phyloP scores from a whole-genome alignment of 257 asterid genomes.

The Lycium barbarum region DNA sequence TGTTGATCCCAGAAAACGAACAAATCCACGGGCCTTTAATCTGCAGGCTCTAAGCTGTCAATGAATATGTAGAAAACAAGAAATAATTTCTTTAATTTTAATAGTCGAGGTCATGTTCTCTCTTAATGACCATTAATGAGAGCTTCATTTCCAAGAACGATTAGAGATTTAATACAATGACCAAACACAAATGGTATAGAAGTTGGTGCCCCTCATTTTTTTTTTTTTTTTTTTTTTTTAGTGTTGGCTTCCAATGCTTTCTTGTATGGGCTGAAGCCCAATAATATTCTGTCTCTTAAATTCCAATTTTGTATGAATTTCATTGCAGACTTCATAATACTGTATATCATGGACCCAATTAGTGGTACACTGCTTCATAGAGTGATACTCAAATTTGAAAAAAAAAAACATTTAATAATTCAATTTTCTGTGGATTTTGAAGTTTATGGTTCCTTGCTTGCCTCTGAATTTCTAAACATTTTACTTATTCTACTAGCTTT shows the following conservation, averaged over 20 bases:
- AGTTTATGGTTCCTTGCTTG: no score
- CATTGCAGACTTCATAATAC: background rate
- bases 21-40: slow-evolving; percentile 12
- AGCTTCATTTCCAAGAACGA: slow-evolving; percentile 21
- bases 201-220: background rate
- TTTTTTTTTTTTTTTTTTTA: background rate
- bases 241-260: background rate
- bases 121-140: slow-evolving; percentile 20
- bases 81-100: background rate
- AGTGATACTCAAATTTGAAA: background rate
- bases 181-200: background rate
- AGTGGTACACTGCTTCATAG: background rate
- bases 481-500: no score
- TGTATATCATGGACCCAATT: background rate
- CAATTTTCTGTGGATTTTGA: no score
- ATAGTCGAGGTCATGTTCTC: background rate
- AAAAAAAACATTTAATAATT: no score
- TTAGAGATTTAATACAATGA: background rate
- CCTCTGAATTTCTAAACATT: no score
- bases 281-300: background rate
- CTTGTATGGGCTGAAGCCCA: slow-evolving; percentile 24
- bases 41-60: slow-evolving; percentile 22
- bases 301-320: slow-evolving; percentile 7
- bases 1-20: slow-evolving; percentile 1
- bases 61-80: background rate